Conservation (phyloP, 1,284 basidiomycete species). For the Ceratobasidium sp. region DNA sequence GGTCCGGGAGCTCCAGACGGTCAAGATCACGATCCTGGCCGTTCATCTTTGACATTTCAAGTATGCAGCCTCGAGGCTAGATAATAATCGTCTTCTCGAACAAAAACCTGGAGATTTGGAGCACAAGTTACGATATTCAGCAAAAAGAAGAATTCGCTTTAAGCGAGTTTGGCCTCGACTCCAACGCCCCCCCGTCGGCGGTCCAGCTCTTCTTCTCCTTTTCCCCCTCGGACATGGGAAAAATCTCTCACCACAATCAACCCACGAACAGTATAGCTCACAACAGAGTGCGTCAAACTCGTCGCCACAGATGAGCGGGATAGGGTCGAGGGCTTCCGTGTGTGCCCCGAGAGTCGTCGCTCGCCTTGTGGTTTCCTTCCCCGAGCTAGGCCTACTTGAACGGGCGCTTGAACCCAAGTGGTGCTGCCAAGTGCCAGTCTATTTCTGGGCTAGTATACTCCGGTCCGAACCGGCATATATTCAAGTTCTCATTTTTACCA, state of each 20-base stretch:
- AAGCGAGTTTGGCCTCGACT: not conserved
- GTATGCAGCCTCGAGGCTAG: not conserved
- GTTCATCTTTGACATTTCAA: constrained; percentile 9
- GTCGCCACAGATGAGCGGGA: not conserved
- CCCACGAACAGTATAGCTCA: not conserved
- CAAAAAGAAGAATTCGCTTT: not conserved
- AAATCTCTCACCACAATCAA: not conserved
- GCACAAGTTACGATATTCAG: too few relatives aligned
- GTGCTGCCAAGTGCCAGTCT: constrained; percentile 13
- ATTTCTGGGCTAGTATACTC: not conserved
- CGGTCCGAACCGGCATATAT: not conserved
- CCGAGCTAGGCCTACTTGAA: not conserved
- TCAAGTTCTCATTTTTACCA: not conserved
- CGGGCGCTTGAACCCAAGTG: not conserved
- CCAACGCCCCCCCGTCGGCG: not conserved
- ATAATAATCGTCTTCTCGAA: not conserved
- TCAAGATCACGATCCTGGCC: not conserved
- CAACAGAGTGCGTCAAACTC: not conserved
- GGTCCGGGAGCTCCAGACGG: not conserved
- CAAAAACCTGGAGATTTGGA: not conserved
- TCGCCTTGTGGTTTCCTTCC: not conserved
- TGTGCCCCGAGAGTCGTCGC: not conserved
- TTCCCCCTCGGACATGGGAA: not conserved
- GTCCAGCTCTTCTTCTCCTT: constrained; percentile 10
- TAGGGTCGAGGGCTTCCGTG: not conserved